Percentiles rank a stretch among this genome's conserved stretches.
These are phyloP conservation scores for Hypoxylon sp. DNA, from an alignment of 2,329 filamentous ascomycete species.

Conservation along the genomic window DNA sequence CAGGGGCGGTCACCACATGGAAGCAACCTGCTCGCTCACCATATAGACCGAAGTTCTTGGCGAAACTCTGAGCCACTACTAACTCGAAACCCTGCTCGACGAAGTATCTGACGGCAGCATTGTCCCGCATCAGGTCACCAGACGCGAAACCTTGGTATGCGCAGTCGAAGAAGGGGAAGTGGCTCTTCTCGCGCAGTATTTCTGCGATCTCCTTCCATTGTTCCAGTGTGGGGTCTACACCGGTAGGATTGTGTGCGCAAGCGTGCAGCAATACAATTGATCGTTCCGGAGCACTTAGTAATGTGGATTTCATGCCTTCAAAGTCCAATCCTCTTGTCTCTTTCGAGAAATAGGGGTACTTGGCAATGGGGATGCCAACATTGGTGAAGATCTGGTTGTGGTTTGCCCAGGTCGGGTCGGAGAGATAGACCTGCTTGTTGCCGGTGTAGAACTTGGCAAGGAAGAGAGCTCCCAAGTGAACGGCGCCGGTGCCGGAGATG, in stretches of 20 bases:
- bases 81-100: constrained; percentile 92
- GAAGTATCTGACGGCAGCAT: constrained; percentile 95
- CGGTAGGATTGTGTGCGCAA: constrained; percentile 98
- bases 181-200: constrained; percentile 81
- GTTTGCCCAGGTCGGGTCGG: constrained; percentile 97
- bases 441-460: constrained; percentile 89
- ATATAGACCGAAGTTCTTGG: constrained; percentile 98
- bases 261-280: constrained; percentile 94
- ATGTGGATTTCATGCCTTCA: constrained; percentile 82
- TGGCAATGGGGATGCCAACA: constrained; percentile 81
- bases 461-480: constrained; percentile 94
- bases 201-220: constrained; percentile 94
- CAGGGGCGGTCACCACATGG: constrained; percentile 87
- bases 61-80: constrained; percentile 91
- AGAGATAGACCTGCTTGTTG: constrained; percentile 86
- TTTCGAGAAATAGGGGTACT: constrained; percentile 95
- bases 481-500: constrained; percentile 96
- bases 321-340: constrained; percentile 93
- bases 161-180: constrained; percentile 98
- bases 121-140: constrained; percentile 86
- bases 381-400: constrained; percentile 99
- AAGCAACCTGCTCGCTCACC: constrained; percentile 97
- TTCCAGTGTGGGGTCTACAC: constrained; percentile 91
- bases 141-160: constrained; percentile 99
- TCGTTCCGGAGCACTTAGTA: constrained; percentile 79